Evolutionary conservation across 306 rosid genomes (phyloP).

Genomic region (Dryas drummondii): DNA sequence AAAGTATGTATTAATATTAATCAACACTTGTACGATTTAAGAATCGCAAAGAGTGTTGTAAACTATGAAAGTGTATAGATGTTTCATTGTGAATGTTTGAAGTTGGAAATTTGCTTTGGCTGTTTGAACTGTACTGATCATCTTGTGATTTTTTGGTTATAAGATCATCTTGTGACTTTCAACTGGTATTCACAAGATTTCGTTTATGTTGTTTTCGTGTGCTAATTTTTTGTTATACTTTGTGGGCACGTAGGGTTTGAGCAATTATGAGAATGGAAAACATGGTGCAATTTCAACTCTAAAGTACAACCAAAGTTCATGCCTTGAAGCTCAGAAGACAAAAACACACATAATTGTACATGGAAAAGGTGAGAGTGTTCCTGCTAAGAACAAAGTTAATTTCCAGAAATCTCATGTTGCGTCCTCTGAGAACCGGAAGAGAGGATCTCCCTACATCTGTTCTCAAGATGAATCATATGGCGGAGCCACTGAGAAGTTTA

Average conservation of each 20-base stretch:
- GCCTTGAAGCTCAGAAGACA: conserved; percentile 43
- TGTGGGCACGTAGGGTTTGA: conserved; percentile 54
- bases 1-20: neutral
- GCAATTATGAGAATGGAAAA: conserved; percentile 43
- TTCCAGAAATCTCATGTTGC: conserved; percentile 36
- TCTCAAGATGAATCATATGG: conserved; percentile 53
- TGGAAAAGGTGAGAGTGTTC: too few species aligned
- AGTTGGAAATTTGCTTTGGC: neutral
- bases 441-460: conserved; percentile 39
- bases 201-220: conserved; percentile 19
- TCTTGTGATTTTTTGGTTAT: neutral
- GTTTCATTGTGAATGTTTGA: conserved; percentile 1
- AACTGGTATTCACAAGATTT: neutral
- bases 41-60: neutral
- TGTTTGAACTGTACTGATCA: neutral
- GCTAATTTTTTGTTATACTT: conserved; percentile 19
- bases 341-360: conserved; percentile 7
- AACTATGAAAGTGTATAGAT: neutral
- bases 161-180: neutral
- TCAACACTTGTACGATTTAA: neutral
- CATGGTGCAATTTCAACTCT: conserved; percentile 26
- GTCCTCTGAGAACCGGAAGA: conserved; percentile 53
- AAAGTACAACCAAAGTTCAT: conserved; percentile 29
- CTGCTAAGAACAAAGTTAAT: neutral
- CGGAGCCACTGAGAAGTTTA: conserved; percentile 55